Percentiles rank a stretch among this genome's conserved stretches.
Conservation (phyloP, 345 rosid species). For the Populus pruinosa region DNA sequence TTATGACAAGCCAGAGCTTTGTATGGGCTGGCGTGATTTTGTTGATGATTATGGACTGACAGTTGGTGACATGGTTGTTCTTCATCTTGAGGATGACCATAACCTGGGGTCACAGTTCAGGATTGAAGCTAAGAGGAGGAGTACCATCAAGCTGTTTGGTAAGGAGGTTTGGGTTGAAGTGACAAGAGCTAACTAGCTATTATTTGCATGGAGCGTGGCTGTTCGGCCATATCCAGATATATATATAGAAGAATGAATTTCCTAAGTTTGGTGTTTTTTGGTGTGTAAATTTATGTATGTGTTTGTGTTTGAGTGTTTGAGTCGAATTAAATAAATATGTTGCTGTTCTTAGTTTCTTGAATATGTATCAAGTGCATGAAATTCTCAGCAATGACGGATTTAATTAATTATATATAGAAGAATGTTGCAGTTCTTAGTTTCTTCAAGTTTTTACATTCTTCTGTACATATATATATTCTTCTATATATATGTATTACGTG, state of each 20-base stretch:
- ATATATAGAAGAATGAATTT: too few relatives aligned
- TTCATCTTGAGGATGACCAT: not conserved
- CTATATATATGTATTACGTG: not conserved
- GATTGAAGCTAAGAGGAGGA: not conserved
- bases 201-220: not conserved
- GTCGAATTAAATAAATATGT: too few relatives aligned
- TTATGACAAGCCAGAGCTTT: not conserved
- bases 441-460: too few relatives aligned
- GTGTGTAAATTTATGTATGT: too few relatives aligned
- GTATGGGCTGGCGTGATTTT: not conserved
- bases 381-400: not conserved
- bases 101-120: not conserved
- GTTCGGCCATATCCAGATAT: not conserved
- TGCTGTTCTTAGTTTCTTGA: too few relatives aligned
- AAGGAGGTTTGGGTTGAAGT: not conserved
- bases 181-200: not conserved
- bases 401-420: too few relatives aligned
- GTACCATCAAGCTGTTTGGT: not conserved
- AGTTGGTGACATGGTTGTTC: not conserved
- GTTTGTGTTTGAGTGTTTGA: too few relatives aligned
- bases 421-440: not conserved
- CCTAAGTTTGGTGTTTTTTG: too few relatives aligned
- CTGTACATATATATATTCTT: too few relatives aligned
- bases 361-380: not conserved
- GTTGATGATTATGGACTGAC: not conserved